These are phyloP conservation scores for Claviceps africana DNA, from an alignment of 2,329 filamentous ascomycete species.

Conservation along the genomic window DNA sequence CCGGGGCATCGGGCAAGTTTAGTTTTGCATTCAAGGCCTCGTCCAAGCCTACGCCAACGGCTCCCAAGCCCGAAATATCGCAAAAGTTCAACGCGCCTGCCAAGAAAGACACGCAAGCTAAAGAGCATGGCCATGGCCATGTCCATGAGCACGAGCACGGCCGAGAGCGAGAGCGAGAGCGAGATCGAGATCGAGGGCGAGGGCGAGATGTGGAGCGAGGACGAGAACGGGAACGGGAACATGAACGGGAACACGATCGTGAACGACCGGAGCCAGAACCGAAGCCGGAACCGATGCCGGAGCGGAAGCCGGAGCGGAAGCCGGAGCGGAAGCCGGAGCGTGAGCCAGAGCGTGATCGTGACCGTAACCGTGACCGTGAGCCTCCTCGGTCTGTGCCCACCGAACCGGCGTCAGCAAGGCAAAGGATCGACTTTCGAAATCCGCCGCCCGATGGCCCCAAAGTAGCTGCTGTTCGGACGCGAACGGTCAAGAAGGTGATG, in stretches of 20 bases:
- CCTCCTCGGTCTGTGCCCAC: conserved; percentile 37
- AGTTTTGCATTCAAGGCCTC: conserved; percentile 85
- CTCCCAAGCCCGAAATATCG: conserved; percentile 51
- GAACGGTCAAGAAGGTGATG: conserved; percentile 53
- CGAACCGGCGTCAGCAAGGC: conserved; percentile 37
- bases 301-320: neutral
- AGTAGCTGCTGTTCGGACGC: conserved; percentile 34
- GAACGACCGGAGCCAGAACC: no score
- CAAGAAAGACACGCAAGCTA: conserved; percentile 22
- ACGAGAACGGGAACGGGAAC: no score
- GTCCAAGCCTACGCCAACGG: conserved; percentile 40
- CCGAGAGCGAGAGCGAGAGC: neutral
- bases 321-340: neutral
- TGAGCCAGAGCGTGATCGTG: neutral
- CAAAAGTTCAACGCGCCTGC: conserved; percentile 52
- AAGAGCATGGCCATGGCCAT: conserved; percentile 11
- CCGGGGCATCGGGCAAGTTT: conserved; percentile 51
- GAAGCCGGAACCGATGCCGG: no score
- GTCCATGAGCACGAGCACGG: neutral
- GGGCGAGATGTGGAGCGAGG: no score
- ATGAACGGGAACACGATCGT: no score
- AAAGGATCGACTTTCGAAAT: conserved; percentile 19
- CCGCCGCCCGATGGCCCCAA: conserved; percentile 22
- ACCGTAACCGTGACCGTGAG: conserved; percentile 23
- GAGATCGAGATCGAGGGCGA: no score